phyloP scores from a whole-genome alignment of 108 stramenopile genomes.

The Cylindrotheca closterium region DNA sequence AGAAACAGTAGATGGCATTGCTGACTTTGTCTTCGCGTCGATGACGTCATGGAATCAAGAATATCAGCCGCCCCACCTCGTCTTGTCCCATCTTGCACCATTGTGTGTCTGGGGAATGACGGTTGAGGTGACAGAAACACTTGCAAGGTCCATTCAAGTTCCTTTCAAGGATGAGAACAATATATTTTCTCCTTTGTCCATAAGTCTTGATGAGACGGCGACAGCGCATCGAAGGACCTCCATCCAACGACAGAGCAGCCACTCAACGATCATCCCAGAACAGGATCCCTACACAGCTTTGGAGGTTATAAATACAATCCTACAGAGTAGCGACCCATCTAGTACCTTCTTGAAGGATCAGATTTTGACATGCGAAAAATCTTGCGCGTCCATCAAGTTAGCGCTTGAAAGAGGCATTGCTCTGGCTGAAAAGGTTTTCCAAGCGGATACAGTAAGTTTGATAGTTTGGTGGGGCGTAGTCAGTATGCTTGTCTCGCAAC shows the following conservation, averaged over 20 bases:
- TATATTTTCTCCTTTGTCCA: conserved; percentile 17
- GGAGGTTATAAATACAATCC: conserved; percentile 21
- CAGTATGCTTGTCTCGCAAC: not conserved
- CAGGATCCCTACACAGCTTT: conserved; percentile 21
- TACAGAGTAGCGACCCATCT: conserved; percentile 20
- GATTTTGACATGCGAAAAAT: conserved; percentile 22
- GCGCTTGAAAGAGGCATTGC: conserved; percentile 33
- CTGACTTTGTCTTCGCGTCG: conserved; percentile 31
- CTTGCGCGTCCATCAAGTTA: conserved; percentile 13
- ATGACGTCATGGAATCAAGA: conserved; percentile 6
- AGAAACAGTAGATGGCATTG: conserved; percentile 34
- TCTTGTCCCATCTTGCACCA: conserved; percentile 1
- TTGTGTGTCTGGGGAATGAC: conserved; percentile 60
- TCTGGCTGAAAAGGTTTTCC: conserved; percentile 30
- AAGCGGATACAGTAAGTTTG: conserved; percentile 7
- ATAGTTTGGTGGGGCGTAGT: not conserved
- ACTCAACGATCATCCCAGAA: conserved; percentile 14
- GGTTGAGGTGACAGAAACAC: conserved; percentile 47
- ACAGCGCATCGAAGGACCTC: conserved; percentile 6
- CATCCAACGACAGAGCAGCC: conserved; percentile 8
- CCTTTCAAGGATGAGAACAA: conserved; percentile 33
- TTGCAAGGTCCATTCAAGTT: conserved; percentile 47
- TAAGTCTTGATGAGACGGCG: not conserved
- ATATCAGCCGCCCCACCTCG: not conserved
- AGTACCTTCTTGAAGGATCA: conserved; percentile 14